These are phyloP conservation scores for Lecanoromycetidae sp. DNA, from an alignment of 2,329 filamentous ascomycete genomes.

Conservation along the genomic window DNA sequence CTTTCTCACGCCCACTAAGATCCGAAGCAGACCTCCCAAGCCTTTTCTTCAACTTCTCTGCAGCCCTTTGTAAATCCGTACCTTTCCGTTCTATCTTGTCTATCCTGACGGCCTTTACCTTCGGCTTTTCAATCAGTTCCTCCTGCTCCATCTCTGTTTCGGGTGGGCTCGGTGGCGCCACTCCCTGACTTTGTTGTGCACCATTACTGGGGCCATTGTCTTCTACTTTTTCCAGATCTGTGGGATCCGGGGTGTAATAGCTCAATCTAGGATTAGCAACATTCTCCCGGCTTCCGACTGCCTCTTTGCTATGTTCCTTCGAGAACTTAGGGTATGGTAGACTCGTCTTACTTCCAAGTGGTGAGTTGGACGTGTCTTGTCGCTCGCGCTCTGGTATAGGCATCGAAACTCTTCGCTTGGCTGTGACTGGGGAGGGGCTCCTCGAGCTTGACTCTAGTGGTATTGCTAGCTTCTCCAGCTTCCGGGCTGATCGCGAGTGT, in stretches of 20 bases:
- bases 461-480: conserved; percentile 14
- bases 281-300: conserved; percentile 52
- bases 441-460: conserved; percentile 16
- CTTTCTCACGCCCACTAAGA: conserved; percentile 7
- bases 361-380: conserved; percentile 8
- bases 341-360: conserved; percentile 28
- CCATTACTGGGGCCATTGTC: conserved; percentile 21
- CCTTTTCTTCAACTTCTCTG: conserved; percentile 9
- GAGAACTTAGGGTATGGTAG: conserved; percentile 72
- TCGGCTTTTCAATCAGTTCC: conserved; percentile 21
- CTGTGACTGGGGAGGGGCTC: conserved; percentile 19
- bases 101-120: conserved; percentile 3
- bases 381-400: conserved; percentile 17
- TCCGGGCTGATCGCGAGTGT: conserved; percentile 15
- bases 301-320: conserved; percentile 85
- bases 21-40: conserved; percentile 5
- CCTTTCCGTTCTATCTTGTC: conserved; percentile 15
- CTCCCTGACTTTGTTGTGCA: conserved; percentile 25
- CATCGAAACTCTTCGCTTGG: conserved; percentile 23
- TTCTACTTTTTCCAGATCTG: conserved; percentile 49
- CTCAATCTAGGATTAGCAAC: conserved; percentile 31
- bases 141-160: conserved; percentile 34
- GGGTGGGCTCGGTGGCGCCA: conserved; percentile 37
- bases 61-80: conserved; percentile 15
- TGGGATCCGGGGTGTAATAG: conserved; percentile 57